These are phyloP conservation scores for Oemleria cerasiformis DNA, from an alignment of 306 rosid genomes.

Conservation along the genomic window DNA sequence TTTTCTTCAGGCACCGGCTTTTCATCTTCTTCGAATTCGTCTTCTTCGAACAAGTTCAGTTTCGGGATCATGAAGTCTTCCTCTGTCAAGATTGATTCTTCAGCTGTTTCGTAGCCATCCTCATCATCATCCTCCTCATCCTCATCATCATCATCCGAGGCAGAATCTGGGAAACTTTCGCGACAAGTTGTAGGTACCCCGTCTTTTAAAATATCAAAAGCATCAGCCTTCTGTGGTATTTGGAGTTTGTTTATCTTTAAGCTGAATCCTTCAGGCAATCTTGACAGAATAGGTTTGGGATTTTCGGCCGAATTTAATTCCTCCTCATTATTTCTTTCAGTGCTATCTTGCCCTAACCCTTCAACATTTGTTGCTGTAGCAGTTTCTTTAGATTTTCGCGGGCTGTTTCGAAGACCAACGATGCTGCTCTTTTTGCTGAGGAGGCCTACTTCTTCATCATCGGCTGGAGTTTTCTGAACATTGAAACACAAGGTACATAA, in stretches of 20 bases:
- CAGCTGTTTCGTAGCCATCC: constrained; percentile 73
- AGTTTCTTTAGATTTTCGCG: constrained; percentile 24
- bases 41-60: constrained; percentile 56
- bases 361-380: constrained; percentile 14
- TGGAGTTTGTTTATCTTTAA: constrained; percentile 53
- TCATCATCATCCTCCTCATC: constrained; percentile 31
- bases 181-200: constrained; percentile 19
- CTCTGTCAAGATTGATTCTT: constrained; percentile 64
- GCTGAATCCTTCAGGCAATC: constrained; percentile 41
- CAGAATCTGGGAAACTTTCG: constrained; percentile 19
- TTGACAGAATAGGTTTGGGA: constrained; percentile 33
- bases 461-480: constrained; percentile 55
- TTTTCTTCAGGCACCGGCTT: constrained; percentile 59
- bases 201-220: constrained; percentile 27
- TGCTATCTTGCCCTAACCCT: constrained; percentile 24
- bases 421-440: constrained; percentile 22
- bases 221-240: constrained; percentile 43
- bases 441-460: constrained; percentile 44
- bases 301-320: constrained; percentile 29
- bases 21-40: constrained; percentile 33
- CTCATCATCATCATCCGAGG: constrained; percentile 25
- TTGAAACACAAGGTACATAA: background rate
- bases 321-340: constrained; percentile 26
- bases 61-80: constrained; percentile 73
- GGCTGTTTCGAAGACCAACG: constrained; percentile 16